Base-by-base conservation (phyloP, 1,139 yeast species). In the Suhomyces yuchorum region DNA sequence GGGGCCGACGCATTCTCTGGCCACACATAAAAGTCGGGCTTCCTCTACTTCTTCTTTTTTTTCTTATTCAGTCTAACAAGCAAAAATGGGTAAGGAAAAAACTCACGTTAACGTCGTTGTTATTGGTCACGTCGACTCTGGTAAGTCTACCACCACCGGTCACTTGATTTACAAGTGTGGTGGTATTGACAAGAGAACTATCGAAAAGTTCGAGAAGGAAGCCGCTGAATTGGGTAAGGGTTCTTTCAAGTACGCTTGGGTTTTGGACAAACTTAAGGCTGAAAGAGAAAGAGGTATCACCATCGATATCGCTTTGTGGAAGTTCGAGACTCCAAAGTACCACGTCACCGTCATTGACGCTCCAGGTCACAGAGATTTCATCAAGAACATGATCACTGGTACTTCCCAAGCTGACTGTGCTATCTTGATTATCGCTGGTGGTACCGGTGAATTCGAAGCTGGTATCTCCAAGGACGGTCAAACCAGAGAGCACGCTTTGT, bases 191-290 rank as follows among this genome's bases (percentile, higher is more conserved):
- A 90, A 91, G 89, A 88, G 97, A 85, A 91, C 97, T 75, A 91
- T 91, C 73, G 97, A 91, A 83, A 90, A 90, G 88, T 90, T 90
- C 81, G 96, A 22, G 23, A 22, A 22, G 23, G 23, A 22, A 22
- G 23, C 23, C 23, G 23, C 23, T 22, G 23, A 89, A 81, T 87
- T 89, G 76, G 96, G 96, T 77, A 89, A 88, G 86, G 96, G 96
- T 84, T 89, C 96, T 74, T 89, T 89, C 95, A 89, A 89, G 85
- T 89, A 89, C 92, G 96, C 96, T 73, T 89, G 96, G 96, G 96
- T 89, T 69, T 82, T 89, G 71, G 96, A 89, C 83, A 89, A 89
- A 80, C 81, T 89, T 70, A 88, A 88, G 90, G 95, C 96, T 71
- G 96, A 88, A 82, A 86, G 96, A 81, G 96, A 88, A 80, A 88